Percentiles rank a stretch among this genome's conserved stretches.
Evolutionary conservation across 257 asterid species (phyloP).

Genomic region (Solanum paucissectum): DNA sequence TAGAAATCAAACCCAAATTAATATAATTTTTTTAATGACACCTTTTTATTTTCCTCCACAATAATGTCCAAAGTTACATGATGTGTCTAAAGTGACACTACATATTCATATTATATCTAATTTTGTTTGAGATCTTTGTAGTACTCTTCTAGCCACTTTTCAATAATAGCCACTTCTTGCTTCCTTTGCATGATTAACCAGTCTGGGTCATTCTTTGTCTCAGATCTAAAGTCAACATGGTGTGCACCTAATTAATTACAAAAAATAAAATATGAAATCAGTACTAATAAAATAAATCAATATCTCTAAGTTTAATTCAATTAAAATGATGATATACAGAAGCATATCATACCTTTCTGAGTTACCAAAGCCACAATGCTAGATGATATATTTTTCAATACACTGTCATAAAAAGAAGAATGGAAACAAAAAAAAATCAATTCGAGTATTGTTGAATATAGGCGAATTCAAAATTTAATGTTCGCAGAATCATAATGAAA

Average conservation of each 20-base stretch:
- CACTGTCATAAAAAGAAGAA: conserved; percentile 18
- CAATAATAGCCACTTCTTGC: conserved; percentile 47
- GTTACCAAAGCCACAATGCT: conserved; percentile 66
- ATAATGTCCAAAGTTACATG: not conserved
- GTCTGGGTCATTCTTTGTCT: conserved; percentile 42
- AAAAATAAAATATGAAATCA: not conserved
- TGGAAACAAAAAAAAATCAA: not conserved
- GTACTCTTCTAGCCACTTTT: conserved; percentile 49
- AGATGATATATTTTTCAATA: conserved; percentile 48
- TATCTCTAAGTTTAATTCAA: not conserved
- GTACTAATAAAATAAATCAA: not conserved
- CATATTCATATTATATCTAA: not conserved
- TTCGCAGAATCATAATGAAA: not conserved
- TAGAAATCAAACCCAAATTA: not conserved
- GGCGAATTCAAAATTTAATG: not conserved
- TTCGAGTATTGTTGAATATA: fast-evolving
- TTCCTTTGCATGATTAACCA: conserved; percentile 54
- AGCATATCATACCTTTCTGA: conserved; percentile 32
- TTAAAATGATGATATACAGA: not conserved
- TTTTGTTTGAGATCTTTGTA: conserved; percentile 25
- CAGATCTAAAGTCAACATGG: conserved; percentile 56
- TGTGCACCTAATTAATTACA: conserved; percentile 46
- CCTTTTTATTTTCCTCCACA: not conserved
- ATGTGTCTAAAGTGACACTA: not conserved
- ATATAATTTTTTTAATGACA: not conserved